phyloP scores from a whole-genome alignment of 805 yeast species.

The Saccharomycopsis sp. region DNA sequence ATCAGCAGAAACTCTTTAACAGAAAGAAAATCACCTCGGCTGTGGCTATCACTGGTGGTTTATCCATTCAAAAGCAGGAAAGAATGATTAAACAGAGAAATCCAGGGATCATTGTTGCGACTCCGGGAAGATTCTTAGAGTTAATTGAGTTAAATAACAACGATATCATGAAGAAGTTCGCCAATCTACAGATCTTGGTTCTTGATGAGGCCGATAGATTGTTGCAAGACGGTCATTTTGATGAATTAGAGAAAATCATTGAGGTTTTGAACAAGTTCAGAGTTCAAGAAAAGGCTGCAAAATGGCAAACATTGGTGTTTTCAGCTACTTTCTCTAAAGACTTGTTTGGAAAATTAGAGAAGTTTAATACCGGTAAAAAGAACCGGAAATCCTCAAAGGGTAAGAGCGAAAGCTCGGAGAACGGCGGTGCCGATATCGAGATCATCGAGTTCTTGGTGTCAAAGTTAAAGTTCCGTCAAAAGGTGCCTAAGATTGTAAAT shows the following conservation, averaged over 20 bases:
- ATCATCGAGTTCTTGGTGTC: constrained; percentile 58
- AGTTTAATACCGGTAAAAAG: constrained; percentile 28
- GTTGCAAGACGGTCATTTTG: constrained; percentile 93
- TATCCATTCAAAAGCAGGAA: constrained; percentile 89
- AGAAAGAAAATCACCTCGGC: constrained; percentile 46
- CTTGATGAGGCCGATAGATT: constrained; percentile 95
- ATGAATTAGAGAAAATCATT: constrained; percentile 78
- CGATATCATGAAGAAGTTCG: constrained; percentile 34
- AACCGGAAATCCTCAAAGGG: constrained; percentile 21
- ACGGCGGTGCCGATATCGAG: constrained; percentile 44
- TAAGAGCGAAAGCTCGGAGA: constrained; percentile 28
- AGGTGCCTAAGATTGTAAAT: constrained; percentile 67
- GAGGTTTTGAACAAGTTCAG: constrained; percentile 52
- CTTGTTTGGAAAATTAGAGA: constrained; percentile 67
- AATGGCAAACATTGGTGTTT: constrained; percentile 84
- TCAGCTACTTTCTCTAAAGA: constrained; percentile 89
- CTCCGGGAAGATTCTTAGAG: constrained; percentile 92
- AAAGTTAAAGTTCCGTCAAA: constrained; percentile 65
- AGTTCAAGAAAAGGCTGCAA: constrained; percentile 38
- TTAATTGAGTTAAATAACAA: constrained; percentile 57
- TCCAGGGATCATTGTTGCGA: constrained; percentile 82
- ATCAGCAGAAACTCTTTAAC: constrained; percentile 38
- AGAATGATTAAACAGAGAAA: constrained; percentile 59
- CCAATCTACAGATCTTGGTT: constrained; percentile 47
- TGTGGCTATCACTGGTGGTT: constrained; percentile 86